Evolutionary conservation across 106 monocot genomes (phyloP), one percentile per base, ranked within the genome.

Genomic region (Platanthera guangdongensis): DNA sequence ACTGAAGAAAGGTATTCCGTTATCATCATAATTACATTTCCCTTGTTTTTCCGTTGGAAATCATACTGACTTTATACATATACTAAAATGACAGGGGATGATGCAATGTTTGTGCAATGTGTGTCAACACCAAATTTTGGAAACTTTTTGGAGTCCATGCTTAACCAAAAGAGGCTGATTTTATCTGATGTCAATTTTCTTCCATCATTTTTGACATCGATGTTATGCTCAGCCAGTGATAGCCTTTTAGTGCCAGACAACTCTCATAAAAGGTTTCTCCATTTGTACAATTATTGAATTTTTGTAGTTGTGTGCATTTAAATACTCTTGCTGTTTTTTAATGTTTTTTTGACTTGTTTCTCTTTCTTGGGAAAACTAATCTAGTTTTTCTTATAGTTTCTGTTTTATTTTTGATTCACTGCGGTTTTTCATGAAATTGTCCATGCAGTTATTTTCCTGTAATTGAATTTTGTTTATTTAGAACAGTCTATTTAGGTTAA

Each of bases 181-280:
- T 68, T 80, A 28, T 97, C 96, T 18, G 96, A 97, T 86, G 78
- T 73, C 9, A 79, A 75, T 64, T 93, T 89, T 79, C 86, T 94
- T 68, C 75, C 82, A 55, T 88, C 96, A 74, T 85, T 85, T 83
- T 57, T 97, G 59, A 55, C 84, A 14, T 89, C 96, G 7, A 71
- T 94, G 76, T 75, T 95, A 64, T 76, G 80, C 53, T 62, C 78
- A 50, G 81, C 84, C 47, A 51, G 76, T 76, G 16, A 84, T 68
- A 81, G 81, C 25, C 71, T 93, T 32, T 22, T 91, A 18, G 77
- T 87, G 7, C 78, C 93, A 14, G 78, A 86, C 14, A 79, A 81
- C 52, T 78, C 78, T 77, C 82, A 83, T 39, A 86, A 86, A 48
- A 97, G 96, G 96, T 96, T 57, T 50, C 50, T 72, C 11, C 16